Percentiles rank a stretch among this genome's conserved stretches.
Conservation (phyloP, 441 rosid genomes). For the Gossypium gossypioides region DNA sequence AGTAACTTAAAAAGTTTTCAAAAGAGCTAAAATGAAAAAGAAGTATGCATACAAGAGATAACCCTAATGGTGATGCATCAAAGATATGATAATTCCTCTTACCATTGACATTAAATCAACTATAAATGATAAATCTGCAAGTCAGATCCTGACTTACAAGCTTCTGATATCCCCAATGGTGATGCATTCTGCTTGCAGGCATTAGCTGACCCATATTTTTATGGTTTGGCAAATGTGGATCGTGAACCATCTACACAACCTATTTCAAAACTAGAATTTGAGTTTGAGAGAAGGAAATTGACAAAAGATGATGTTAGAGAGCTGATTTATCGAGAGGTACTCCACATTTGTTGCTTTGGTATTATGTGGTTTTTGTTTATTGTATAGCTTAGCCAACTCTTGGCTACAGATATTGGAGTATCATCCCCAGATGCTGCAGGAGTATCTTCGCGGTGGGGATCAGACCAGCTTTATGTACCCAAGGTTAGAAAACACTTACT, state of each 20-base stretch:
- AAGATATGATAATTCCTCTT: neutral
- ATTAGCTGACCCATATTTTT: conserved; percentile 78
- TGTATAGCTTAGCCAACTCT: conserved; percentile 10
- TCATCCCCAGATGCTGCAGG: conserved; percentile 98
- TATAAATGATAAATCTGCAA: neutral
- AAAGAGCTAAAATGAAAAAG: neutral
- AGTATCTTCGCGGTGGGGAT: conserved; percentile 91
- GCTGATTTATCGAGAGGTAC: conserved; percentile 90
- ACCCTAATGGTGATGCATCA: neutral
- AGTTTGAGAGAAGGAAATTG: conserved; percentile 88
- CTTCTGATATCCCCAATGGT: conserved; percentile 7
- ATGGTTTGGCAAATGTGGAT: conserved; percentile 72
- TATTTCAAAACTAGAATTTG: conserved; percentile 91
- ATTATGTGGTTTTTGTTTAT: conserved; percentile 9
- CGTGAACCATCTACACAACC: conserved; percentile 87
- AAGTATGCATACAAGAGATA: neutral
- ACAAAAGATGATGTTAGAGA: conserved; percentile 94
- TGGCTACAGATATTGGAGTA: conserved; percentile 73
- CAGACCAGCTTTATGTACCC: conserved; percentile 98
- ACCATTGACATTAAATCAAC: neutral
- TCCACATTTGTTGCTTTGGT: conserved; percentile 13
- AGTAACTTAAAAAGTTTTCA: neutral
- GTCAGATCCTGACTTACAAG: neutral
- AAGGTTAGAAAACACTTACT: conserved; percentile 37
- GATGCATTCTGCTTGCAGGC: conserved; percentile 45